Evolutionary conservation across 306 rosid species (phyloP), one percentile per base, ranked within the genome.

Genomic region (Clitoria ternatea): DNA sequence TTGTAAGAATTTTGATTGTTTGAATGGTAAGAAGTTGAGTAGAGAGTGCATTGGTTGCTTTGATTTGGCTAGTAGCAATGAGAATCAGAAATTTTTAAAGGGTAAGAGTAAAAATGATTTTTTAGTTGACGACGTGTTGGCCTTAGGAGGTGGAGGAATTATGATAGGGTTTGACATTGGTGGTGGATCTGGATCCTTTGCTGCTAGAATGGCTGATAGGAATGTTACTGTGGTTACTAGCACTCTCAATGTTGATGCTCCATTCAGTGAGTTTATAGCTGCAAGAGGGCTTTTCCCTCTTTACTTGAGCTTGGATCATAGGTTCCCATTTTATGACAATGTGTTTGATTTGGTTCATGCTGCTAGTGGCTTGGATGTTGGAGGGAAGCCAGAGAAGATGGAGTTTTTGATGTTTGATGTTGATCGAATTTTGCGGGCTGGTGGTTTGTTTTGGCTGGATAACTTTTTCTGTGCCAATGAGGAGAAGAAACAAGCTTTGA

Each of bases 391-490:
- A 0, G 98, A 92, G 13, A 86, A 86, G 61, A 35, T 92, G 39
- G 98, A 92, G 79, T 92, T 92, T 75, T 73, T 92, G 7, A 85
- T 92, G 98, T 92, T 92, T 33, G 98, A 92, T 23, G 65, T 93
- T 4, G 98, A 90, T 39, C 82, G 98, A 57, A 86, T 93, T 76
- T 73, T 93, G 76, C 63, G 97, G 64, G 85, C 96, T 1, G 93
- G 93, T 1, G 97, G 98, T 14, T 88, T 93, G 92, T 82, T 93
- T 48, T 93, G 98, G 98, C 62, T 93, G 45, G 98, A 93, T 76
- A 93, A 90, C 82, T 85, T 86, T 57, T 84, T 75, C 24, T 87
- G 90, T 80, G 74, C 81, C 5, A 76, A 87, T 78, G 93, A 90
- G 65, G 96, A 87, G 72, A 90, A 79, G 90, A 90, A 88, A 27